A percentile compares a stretch with the other conserved stretches of the same genome.
These are phyloP conservation scores for Pseudogymnoascus sp. DNA, from an alignment of 2,329 filamentous ascomycete species.

Conservation along the genomic window DNA sequence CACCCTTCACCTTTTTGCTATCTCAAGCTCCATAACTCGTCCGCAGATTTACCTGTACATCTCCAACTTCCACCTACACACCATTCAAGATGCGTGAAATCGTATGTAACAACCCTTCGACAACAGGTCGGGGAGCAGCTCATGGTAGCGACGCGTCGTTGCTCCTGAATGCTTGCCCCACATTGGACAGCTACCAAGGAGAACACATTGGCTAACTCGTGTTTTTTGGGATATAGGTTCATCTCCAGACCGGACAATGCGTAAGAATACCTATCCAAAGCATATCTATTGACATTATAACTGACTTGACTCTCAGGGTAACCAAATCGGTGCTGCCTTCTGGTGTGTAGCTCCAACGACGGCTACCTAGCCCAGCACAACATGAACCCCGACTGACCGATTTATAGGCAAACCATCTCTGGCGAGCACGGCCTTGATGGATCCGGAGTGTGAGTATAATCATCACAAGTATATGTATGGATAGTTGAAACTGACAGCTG, in stretches of 20 bases:
- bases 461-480: neutral
- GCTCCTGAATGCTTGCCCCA: constrained; percentile 30
- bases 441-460: constrained; percentile 73
- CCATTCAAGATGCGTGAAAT: constrained; percentile 63
- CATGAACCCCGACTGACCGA: constrained; percentile 31
- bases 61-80: constrained; percentile 14
- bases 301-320: constrained; percentile 57
- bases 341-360: constrained; percentile 51
- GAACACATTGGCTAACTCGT: constrained; percentile 45
- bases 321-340: constrained; percentile 99
- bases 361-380: constrained; percentile 26
- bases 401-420: constrained; percentile 65
- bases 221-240: constrained; percentile 62
- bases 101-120: constrained; percentile 40
- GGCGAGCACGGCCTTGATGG: constrained; percentile 95
- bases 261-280: constrained; percentile 47
- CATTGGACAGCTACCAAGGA: constrained; percentile 31
- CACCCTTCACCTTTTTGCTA: constrained; percentile 9
- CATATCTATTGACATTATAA: constrained; percentile 11
- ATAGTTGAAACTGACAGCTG: constrained; percentile 19
- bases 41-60: constrained; percentile 10
- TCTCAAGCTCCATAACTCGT: constrained; percentile 14
- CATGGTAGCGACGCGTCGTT: constrained; percentile 31
- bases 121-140: neutral
- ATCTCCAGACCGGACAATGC: constrained; percentile 99